Percentiles rank a stretch among this genome's conserved stretches.
Evolutionary conservation across 2,329 filamentous ascomycete genomes (phyloP).

Genomic region (Dendrostoma leiphaemia): DNA sequence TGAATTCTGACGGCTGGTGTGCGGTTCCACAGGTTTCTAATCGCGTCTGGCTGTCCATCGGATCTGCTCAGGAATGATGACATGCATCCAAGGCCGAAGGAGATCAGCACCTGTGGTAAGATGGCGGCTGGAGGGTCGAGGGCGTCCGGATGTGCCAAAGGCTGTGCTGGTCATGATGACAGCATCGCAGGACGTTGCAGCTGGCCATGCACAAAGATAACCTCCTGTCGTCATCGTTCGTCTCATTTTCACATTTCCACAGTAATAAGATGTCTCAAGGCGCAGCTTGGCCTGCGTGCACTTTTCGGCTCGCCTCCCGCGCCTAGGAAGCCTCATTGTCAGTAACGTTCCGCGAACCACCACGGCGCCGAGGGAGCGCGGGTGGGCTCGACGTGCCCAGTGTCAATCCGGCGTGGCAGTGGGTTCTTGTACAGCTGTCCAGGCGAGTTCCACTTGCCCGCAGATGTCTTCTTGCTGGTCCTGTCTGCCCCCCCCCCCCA

Average conservation of each 20-base stretch:
- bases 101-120: not conserved
- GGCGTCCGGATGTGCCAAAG: not conserved
- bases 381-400: not conserved
- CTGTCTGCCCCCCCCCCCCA: not conserved
- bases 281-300: no score
- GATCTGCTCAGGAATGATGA: not conserved
- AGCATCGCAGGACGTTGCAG: not conserved
- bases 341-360: not conserved
- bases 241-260: not conserved
- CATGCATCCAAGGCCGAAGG: not conserved
- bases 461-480: not conserved
- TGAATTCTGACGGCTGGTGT: not conserved
- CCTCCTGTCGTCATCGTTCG: not conserved
- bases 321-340: not conserved
- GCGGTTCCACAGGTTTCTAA: not conserved
- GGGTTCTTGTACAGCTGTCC: conserved; percentile 1
- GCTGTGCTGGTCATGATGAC: not conserved
- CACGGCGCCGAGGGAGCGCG: not conserved
- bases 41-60: not conserved
- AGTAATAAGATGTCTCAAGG: not conserved
- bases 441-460: not conserved
- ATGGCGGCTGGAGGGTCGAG: not conserved
- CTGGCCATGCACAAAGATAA: not conserved
- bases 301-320: not conserved
- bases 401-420: not conserved